These are phyloP conservation scores for Aspergillus ibericus DNA, from an alignment of 2,329 filamentous ascomycete genomes.

Conservation along the genomic window DNA sequence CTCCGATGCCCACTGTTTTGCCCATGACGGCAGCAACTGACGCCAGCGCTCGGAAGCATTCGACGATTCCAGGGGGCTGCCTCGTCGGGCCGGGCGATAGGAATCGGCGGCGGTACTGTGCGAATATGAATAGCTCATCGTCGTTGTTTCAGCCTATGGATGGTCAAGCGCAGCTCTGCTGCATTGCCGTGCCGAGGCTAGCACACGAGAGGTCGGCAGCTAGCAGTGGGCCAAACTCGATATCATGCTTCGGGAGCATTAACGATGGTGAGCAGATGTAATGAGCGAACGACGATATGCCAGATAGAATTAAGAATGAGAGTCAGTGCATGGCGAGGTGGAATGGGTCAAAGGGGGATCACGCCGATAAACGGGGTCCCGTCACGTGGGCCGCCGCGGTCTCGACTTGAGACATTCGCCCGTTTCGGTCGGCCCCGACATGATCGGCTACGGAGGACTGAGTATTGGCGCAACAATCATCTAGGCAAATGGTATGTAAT, in stretches of 20 bases:
- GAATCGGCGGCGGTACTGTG: conserved; percentile 26
- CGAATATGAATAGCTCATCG: conserved; percentile 39
- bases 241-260: conserved; percentile 3
- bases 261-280: not conserved
- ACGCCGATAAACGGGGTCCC: not conserved
- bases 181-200: conserved; percentile 21
- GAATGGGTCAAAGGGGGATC: conserved; percentile 2
- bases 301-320: not conserved
- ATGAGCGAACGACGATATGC: conserved; percentile 2
- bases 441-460: too few relatives aligned
- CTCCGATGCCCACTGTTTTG: conserved; percentile 25
- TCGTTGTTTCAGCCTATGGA: conserved; percentile 17
- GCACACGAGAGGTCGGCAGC: not conserved
- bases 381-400: conserved; percentile 2
- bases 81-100: conserved; percentile 26
- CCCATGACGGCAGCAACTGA: conserved; percentile 21
- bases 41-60: conserved; percentile 15
- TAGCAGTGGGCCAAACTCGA: not conserved
- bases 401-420: not conserved
- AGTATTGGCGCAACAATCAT: not conserved
- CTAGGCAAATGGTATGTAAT: not conserved
- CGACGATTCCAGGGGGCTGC: conserved; percentile 12
- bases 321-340: not conserved
- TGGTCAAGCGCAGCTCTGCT: conserved; percentile 14
- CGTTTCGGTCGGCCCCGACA: not conserved